These are phyloP conservation scores for Protomyces gravidus DNA, from an alignment of 1,139 yeast species.

Conservation along the genomic window DNA sequence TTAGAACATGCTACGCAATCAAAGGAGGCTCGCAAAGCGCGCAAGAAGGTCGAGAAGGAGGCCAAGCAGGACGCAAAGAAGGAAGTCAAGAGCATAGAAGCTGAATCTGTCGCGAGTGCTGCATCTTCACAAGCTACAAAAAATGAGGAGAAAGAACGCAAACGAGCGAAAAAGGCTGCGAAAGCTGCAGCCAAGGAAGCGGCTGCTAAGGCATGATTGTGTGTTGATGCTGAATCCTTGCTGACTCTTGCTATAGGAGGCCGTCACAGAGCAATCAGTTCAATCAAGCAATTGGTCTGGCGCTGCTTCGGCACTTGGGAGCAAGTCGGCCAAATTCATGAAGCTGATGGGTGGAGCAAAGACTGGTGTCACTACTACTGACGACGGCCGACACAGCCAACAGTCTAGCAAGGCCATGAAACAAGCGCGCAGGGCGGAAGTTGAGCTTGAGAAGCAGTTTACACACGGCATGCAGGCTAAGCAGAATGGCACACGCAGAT, in stretches of 20 bases:
- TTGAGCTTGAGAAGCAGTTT: slow-evolving; percentile 22
- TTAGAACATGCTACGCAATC: slow-evolving; percentile 3
- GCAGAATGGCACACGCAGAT: slow-evolving; percentile 7
- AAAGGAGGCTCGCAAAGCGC: slow-evolving; percentile 13
- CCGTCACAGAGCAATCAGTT: no score
- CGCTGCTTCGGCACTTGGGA: slow-evolving; percentile 22
- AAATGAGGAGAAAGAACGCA: neutral
- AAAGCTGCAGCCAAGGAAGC: neutral
- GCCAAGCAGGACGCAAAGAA: neutral
- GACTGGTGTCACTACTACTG: neutral
- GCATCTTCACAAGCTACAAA: neutral
- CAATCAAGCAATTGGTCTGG: slow-evolving; percentile 11
- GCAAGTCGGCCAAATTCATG: slow-evolving; percentile 23
- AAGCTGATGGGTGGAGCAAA: slow-evolving; percentile 25
- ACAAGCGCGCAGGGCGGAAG: slow-evolving; percentile 16
- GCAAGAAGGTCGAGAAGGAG: slow-evolving; percentile 13
- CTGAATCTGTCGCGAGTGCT: neutral
- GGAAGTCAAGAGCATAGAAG: neutral
- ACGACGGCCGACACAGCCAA: no score
- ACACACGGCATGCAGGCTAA: slow-evolving; percentile 21
- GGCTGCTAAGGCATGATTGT: neutral
- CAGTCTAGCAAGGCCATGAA: neutral
- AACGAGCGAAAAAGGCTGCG: neutral
- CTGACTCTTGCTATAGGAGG: no score
- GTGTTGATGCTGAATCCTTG: no score